Percentiles rank a stretch among this genome's conserved stretches.
phyloP scores from a whole-genome alignment of 345 rosid species.

The Brassica nigra region DNA sequence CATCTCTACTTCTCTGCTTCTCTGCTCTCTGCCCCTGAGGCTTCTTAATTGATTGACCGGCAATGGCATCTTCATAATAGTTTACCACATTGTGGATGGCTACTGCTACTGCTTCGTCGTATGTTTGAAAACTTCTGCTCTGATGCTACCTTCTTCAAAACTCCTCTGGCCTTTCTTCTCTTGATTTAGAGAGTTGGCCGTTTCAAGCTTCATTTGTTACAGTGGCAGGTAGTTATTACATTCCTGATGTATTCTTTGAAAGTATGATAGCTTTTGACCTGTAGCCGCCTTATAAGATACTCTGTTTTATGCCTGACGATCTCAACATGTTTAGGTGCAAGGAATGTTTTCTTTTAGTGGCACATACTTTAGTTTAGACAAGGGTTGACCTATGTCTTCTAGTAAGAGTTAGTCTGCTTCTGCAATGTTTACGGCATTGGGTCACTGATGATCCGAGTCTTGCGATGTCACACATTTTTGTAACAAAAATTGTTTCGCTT shows the following conservation, averaged over 20 bases:
- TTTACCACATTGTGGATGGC: neutral
- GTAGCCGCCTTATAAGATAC: neutral
- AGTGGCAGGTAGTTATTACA: slow-evolving; percentile 10
- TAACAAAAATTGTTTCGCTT: neutral
- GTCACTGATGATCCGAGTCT: neutral
- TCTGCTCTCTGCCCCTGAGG: slow-evolving; percentile 3
- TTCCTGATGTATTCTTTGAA: neutral
- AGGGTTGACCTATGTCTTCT: neutral
- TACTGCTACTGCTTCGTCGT: slow-evolving; percentile 19
- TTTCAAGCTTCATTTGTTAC: neutral
- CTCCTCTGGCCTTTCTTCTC: neutral
- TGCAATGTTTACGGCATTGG: neutral
- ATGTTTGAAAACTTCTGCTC: slow-evolving; percentile 24
- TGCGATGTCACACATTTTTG: neutral
- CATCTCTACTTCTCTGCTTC: slow-evolving; percentile 49
- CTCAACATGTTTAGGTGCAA: neutral
- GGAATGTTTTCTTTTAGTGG: neutral
- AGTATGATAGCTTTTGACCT: neutral
- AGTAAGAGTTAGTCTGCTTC: neutral
- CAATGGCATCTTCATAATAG: slow-evolving; percentile 15
- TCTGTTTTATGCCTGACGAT: neutral
- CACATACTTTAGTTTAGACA: neutral
- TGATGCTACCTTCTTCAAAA: slow-evolving; percentile 17
- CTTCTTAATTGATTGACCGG: slow-evolving; percentile 18
- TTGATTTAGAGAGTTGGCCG: neutral